These are phyloP conservation scores for Gyromitra esculenta DNA, from an alignment of 2,329 filamentous ascomycete genomes.

Conservation along the genomic window DNA sequence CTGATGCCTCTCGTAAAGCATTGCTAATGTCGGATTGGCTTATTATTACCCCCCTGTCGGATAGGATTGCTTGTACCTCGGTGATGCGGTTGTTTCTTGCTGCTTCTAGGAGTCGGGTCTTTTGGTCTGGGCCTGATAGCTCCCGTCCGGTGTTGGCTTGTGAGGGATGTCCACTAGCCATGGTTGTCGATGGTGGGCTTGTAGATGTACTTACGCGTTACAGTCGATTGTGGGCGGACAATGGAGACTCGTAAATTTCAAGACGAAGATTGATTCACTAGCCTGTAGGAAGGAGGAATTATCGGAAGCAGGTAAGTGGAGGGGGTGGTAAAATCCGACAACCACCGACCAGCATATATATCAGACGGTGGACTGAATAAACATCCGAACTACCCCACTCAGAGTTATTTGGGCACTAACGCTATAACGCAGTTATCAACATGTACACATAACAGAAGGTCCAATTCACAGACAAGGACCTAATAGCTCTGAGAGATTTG, in stretches of 20 bases:
- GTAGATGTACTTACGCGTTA: background rate
- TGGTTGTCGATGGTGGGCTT: background rate
- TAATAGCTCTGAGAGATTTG: no score
- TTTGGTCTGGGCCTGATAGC: background rate
- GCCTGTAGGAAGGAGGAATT: no score
- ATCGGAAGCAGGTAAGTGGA: background rate
- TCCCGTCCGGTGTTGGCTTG: background rate
- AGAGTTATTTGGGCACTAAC: no score
- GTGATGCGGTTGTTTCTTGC: background rate
- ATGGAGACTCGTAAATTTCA: background rate
- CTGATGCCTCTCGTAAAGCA: slow-evolving; percentile 25
- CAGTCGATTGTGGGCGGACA: background rate
- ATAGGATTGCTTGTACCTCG: background rate
- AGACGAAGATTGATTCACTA: background rate
- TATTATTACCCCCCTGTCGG: background rate
- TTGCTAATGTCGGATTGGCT: background rate
- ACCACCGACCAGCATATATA: no score
- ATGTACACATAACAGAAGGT: no score
- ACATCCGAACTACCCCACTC: no score
- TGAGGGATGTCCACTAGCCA: background rate
- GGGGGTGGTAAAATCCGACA: no score
- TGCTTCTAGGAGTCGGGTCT: background rate
- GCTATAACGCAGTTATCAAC: no score
- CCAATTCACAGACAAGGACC: no score
- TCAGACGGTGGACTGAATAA: no score